Base-by-base conservation (phyloP, 148 eudicot species). In the Chenopodium album region DNA sequence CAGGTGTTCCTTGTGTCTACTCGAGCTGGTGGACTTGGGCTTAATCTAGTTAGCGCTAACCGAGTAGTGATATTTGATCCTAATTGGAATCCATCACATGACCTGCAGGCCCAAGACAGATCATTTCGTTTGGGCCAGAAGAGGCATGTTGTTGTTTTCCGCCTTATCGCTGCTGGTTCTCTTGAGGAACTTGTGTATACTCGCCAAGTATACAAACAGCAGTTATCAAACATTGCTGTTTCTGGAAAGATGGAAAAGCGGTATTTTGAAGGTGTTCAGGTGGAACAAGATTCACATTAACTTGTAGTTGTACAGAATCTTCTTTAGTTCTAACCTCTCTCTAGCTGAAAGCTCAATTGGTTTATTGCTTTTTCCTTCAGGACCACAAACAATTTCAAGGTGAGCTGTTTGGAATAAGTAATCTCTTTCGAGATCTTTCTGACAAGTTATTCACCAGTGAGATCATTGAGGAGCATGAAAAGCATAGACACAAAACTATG, bases 181-280 rank as follows among this genome's bases (percentile, higher is more conserved):
- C 94, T 95, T 63, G 99, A 93, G 91, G 99, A 95, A 82, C 97
- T 95, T 72, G 92, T 95, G 62, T 95, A 95, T 78, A 79, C 92
- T 37, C 92, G 99, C 54, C 99, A 95, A 85, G 95, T 95, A 46
- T 95, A 95, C 84, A 95, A 95, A 85, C 99, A 95, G 60, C 99
- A 95, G 88, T 85, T 95, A 82, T 92, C 98, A 48, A 94, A 95
- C 76, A 94, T 95, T 83, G 99, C 97, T 59, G 94, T 95, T 81
- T 91, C 97, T 66, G 98, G 98, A 34, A 95, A 91, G 87, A 87
- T 91, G 88, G 98, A 95, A 85, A 93, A 92, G 82, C 87, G 98
- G 17, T 95, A 95, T 84, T 95, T 95, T 84, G 97, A 95, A 91
- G 98, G 98, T 37, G 98, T 95, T 74, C 98, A 95, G 98, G 98